Base-by-base conservation (phyloP, 371 early-diverging fungal species). In the Lichtheimia corymbifera region DNA sequence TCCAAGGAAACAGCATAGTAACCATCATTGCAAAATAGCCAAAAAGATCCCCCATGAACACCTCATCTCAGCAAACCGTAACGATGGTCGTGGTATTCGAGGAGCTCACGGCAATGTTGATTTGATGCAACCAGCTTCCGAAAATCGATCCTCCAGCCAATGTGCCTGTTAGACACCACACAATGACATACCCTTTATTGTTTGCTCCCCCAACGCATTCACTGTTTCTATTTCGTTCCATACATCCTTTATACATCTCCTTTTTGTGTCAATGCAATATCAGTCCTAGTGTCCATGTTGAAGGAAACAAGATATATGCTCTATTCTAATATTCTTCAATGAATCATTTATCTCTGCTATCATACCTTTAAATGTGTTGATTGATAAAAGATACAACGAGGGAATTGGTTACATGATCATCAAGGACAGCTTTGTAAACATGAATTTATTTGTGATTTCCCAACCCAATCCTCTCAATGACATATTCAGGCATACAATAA, bases 401-500 rank as follows among this genome's bases (percentile, higher is more conserved):
- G 22, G 22, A 2, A 22, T 22, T 22, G 22, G 22, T 28, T 28
- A 4, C 28, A 28, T 4, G 28, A 28, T 28, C 28, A 28, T 22
- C 22, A 22, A 22, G 22, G 22, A 22, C 22, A 22, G 2, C 22
- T 2, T 22, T 22, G 22, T 22, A 1, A 22, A 22, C 9, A 35
- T 9, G 5, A 9, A 6, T 35, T 35, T 35, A 35, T 35, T 35
- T 35, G 9, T 35, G 35, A 35, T 56, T 43, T 27, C 42, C 13
- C 43, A 56, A 45, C 1, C 57, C 57, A 25, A 56, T 2, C n/a
- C 86, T 67, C 30, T 89, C 72, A 56, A 91, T 87, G 5, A 93
- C 88, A 59, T 80, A 62, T 40, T 68, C 74, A 2, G 97, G 93
- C 91, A 98, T 90, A 69, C 98, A 98, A 70, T 96, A 98, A 14